These are phyloP conservation scores for Fomitiporia mediterranea DNA, from an alignment of 1,284 basidiomycete genomes.

Conservation along the genomic window DNA sequence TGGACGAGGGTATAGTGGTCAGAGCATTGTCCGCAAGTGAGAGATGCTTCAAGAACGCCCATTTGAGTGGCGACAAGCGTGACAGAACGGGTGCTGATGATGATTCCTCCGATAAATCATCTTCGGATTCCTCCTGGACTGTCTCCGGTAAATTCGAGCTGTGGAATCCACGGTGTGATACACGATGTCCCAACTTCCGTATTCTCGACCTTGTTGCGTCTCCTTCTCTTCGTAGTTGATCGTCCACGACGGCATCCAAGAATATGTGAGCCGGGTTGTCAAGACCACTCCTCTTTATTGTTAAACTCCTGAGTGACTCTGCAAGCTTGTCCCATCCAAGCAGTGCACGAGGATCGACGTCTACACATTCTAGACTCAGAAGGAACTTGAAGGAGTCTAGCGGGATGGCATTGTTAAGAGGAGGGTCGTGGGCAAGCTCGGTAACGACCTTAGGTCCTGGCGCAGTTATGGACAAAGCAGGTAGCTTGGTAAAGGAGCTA, in stretches of 20 bases:
- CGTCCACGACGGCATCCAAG: constrained; percentile 70
- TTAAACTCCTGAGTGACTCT: constrained; percentile 67
- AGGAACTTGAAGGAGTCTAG: constrained; percentile 83
- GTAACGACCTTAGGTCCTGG: constrained; percentile 61
- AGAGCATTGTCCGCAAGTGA: constrained; percentile 80
- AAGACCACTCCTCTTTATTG: constrained; percentile 71
- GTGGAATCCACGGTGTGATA: constrained; percentile 47
- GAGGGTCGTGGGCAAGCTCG: constrained; percentile 69
- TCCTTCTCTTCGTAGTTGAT: constrained; percentile 59
- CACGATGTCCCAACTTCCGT: constrained; percentile 40
- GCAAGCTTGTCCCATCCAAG: constrained; percentile 82
- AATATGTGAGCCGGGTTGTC: constrained; percentile 83
- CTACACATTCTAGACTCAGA: constrained; percentile 65
- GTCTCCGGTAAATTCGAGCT: constrained; percentile 50
- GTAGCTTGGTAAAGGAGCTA: constrained; percentile 84
- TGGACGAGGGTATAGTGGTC: constrained; percentile 74
- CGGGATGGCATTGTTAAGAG: constrained; percentile 73
- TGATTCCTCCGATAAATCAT: constrained; percentile 28
- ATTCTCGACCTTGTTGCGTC: constrained; percentile 43
- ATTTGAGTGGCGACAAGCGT: constrained; percentile 60
- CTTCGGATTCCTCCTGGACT: constrained; percentile 55
- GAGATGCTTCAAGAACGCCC: constrained; percentile 75
- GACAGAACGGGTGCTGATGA: constrained; percentile 30
- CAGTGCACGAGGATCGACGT: constrained; percentile 80
- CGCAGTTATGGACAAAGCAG: constrained; percentile 62